A percentile compares a stretch with the other conserved stretches of the same genome.
Conservation (phyloP, 2,329 filamentous ascomycete genomes). For the Microsporum ferrugineum region DNA sequence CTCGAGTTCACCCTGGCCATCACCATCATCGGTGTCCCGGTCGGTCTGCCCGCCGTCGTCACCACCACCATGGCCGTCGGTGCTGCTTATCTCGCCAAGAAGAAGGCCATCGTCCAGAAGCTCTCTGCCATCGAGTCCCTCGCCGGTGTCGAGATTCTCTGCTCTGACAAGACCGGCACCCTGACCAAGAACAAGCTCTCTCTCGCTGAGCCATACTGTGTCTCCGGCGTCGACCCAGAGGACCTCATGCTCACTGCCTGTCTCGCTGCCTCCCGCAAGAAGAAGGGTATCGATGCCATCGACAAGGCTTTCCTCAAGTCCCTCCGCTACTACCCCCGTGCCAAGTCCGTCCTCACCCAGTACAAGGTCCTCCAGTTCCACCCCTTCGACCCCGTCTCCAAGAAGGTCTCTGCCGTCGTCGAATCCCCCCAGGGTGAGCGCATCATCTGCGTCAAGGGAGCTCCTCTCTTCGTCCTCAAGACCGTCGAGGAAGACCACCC, state of each 20-base stretch:
- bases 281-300: constrained; percentile 90
- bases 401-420: constrained; percentile 79
- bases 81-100: constrained; percentile 81
- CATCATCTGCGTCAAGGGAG: constrained; percentile 84
- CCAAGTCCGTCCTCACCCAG: constrained; percentile 67
- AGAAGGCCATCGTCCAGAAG: constrained; percentile 88
- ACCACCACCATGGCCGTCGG: constrained; percentile 93
- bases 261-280: constrained; percentile 80
- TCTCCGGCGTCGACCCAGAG: constrained; percentile 69
- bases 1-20: constrained; percentile 78
- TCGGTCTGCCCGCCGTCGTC: constrained; percentile 85
- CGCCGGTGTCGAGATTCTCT: constrained; percentile 85
- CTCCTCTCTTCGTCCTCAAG: constrained; percentile 75
- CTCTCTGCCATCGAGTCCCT: constrained; percentile 84
- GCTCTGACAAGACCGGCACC: constrained; percentile 89
- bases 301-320: constrained; percentile 91
- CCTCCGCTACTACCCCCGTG: constrained; percentile 67
- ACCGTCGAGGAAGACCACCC: constrained; percentile 77
- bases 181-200: constrained; percentile 91
- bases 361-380: constrained; percentile 77
- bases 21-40: constrained; percentile 82
- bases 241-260: constrained; percentile 89
- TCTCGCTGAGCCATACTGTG: constrained; percentile 71
- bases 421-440: constrained; percentile 72
- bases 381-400: constrained; percentile 86